A percentile compares a stretch with the other conserved stretches of the same genome.
These are phyloP conservation scores for Eurotiales sp. DNA, from an alignment of 2,329 filamentous ascomycete species.

Conservation along the genomic window DNA sequence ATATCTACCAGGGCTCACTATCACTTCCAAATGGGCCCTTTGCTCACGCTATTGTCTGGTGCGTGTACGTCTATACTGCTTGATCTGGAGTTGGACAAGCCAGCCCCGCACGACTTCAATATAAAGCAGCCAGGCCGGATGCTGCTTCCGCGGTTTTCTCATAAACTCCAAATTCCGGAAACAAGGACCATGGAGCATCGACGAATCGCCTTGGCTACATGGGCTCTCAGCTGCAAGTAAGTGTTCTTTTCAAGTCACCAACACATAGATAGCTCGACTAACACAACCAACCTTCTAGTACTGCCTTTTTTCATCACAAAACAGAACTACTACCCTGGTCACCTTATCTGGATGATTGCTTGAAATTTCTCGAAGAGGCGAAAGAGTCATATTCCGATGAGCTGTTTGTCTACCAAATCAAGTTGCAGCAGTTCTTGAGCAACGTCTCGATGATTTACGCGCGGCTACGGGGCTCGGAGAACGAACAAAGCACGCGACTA, in stretches of 20 bases:
- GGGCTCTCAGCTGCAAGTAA: conserved; percentile 41
- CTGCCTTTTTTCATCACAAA: conserved; percentile 43
- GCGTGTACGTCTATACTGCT: conserved; percentile 16
- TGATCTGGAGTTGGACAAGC: conserved; percentile 20
- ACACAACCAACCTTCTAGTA: conserved; percentile 27
- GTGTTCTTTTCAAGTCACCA: conserved; percentile 4
- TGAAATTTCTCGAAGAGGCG: conserved; percentile 44
- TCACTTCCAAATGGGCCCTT: conserved; percentile 16
- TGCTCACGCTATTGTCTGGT: conserved; percentile 17
- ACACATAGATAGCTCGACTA: conserved; percentile 4
- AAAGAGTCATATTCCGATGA: conserved; percentile 50
- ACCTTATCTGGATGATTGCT: conserved; percentile 55
- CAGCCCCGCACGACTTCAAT: conserved; percentile 7
- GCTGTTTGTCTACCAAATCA: conserved; percentile 36
- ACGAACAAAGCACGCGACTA: conserved; percentile 4
- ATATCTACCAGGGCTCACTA: conserved; percentile 8
- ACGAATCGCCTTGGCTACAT: conserved; percentile 49
- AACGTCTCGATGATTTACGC: conserved; percentile 3
- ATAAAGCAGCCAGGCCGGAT: not conserved
- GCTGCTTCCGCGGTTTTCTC: not conserved
- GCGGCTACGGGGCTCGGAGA: conserved; percentile 6
- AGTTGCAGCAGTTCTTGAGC: conserved; percentile 17
- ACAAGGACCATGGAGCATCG: conserved; percentile 47
- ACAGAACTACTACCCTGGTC: conserved; percentile 56
- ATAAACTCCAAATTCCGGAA: conserved; percentile 9